phyloP scores from a whole-genome alignment of 1,284 basidiomycete genomes.

The Sporisorium exsertum region DNA sequence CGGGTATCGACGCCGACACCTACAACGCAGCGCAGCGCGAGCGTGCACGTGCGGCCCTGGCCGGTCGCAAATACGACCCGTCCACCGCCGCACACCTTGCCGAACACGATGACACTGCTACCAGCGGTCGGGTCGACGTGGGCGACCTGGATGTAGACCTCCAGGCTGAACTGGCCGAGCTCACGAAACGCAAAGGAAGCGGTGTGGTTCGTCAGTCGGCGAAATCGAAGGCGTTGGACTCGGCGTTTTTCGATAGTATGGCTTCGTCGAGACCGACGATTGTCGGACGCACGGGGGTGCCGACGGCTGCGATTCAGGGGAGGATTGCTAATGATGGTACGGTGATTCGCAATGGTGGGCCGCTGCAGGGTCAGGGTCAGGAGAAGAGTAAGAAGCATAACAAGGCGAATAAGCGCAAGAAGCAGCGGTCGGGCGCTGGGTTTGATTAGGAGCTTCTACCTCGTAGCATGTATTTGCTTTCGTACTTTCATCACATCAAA shows the following conservation, averaged over 20 bases:
- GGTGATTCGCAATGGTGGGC: constrained; percentile 70
- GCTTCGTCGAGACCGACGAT: constrained; percentile 73
- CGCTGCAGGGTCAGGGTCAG: constrained; percentile 71
- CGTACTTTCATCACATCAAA: not conserved
- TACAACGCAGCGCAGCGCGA: constrained; percentile 84
- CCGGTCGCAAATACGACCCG: constrained; percentile 46
- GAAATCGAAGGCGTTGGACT: constrained; percentile 75
- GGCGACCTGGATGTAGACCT: constrained; percentile 37
- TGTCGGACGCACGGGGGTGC: constrained; percentile 71
- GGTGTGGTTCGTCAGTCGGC: constrained; percentile 24
- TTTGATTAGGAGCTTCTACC: constrained; percentile 25
- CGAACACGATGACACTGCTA: constrained; percentile 16
- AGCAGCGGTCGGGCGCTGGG: constrained; percentile 62
- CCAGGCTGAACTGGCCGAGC: constrained; percentile 14
- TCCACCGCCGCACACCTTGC: constrained; percentile 23
- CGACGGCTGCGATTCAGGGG: constrained; percentile 45
- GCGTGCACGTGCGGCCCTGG: constrained; percentile 73
- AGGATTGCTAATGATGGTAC: constrained; percentile 56
- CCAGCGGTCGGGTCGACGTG: not conserved
- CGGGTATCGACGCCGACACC: constrained; percentile 75
- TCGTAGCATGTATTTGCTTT: not conserved
- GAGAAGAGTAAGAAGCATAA: constrained; percentile 83
- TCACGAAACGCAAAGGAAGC: constrained; percentile 8
- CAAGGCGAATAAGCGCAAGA: constrained; percentile 79
- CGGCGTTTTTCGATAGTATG: constrained; percentile 83